Percentiles rank a stretch among this genome's conserved stretches.
phyloP scores from a whole-genome alignment of 192 early-diverging fungal species.

The Umbelopsis ramanniana region DNA sequence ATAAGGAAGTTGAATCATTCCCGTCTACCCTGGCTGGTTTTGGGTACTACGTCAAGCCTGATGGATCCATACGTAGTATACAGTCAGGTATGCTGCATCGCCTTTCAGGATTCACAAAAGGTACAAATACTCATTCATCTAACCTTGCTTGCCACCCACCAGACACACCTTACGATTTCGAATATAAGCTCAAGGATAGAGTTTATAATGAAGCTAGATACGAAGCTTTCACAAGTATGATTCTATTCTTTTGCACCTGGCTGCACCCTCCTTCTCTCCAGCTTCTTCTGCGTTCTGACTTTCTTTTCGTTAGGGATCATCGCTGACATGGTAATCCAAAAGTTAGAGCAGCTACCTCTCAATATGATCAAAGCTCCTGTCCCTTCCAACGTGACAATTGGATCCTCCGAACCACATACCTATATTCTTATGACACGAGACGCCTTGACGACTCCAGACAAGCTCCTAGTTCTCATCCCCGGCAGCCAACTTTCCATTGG shows the following conservation, averaged over 20 bases:
- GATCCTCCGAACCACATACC: conserved; percentile 23
- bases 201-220: conserved; percentile 41
- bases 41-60: conserved; percentile 34
- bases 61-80: conserved; percentile 35
- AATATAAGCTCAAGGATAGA: conserved; percentile 28
- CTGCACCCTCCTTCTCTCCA: neutral
- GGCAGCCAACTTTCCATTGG: conserved; percentile 34
- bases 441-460: conserved; percentile 38
- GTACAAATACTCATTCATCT: neutral
- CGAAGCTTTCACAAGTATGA: conserved; percentile 35
- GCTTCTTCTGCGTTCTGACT: neutral
- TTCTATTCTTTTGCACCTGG: neutral
- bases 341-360: conserved; percentile 23
- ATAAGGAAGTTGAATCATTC: conserved; percentile 1
- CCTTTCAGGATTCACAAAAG: neutral
- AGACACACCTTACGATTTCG: conserved; percentile 36
- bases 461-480: conserved; percentile 38
- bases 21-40: conserved; percentile 34
- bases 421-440: conserved; percentile 39
- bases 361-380: conserved; percentile 27
- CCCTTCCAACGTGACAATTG: conserved; percentile 18
- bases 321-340: conserved; percentile 32
- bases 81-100: conserved; percentile 18
- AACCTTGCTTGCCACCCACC: neutral
- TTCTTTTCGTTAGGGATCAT: conserved; percentile 22